Percentiles rank a stretch among this genome's conserved stretches.
These are phyloP conservation scores for Fusarium euwallaceae DNA, from an alignment of 2,329 filamentous ascomycete species.

Conservation along the genomic window DNA sequence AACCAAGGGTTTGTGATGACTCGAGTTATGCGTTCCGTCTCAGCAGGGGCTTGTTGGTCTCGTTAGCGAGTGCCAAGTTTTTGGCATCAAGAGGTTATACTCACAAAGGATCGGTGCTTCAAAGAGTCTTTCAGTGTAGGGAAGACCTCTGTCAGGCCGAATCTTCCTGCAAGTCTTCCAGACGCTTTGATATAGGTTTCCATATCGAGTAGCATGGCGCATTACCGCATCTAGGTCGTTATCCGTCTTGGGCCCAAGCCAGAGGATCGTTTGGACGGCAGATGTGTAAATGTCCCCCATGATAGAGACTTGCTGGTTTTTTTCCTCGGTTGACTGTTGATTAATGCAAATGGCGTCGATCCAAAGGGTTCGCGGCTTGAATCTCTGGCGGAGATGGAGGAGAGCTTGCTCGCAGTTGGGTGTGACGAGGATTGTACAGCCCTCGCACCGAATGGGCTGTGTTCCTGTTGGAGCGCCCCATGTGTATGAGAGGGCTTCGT, in stretches of 20 bases:
- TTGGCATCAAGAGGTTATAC: neutral
- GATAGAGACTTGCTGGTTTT: neutral
- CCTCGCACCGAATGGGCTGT: neutral
- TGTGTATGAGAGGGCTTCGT: neutral
- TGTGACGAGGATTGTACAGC: neutral
- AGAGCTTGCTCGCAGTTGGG: neutral
- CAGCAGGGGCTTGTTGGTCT: neutral
- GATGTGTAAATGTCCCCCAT: neutral
- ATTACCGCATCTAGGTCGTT: neutral
- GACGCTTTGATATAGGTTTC: neutral
- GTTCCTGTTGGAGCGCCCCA: neutral
- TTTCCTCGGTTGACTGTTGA: neutral
- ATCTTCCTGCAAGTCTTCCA: neutral
- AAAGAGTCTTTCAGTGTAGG: neutral
- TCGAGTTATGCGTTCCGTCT: neutral
- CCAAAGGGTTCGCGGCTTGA: neutral
- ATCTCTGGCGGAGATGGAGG: neutral
- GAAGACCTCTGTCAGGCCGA: neutral
- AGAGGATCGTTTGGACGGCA: neutral
- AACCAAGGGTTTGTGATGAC: neutral
- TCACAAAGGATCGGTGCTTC: neutral
- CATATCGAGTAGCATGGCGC: neutral
- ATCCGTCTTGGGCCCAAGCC: neutral
- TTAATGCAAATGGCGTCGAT: neutral
- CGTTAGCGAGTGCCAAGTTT: too few relatives aligned